Evolutionary conservation across 345 rosid genomes (phyloP).

Genomic region (Sapria himalayana): DNA sequence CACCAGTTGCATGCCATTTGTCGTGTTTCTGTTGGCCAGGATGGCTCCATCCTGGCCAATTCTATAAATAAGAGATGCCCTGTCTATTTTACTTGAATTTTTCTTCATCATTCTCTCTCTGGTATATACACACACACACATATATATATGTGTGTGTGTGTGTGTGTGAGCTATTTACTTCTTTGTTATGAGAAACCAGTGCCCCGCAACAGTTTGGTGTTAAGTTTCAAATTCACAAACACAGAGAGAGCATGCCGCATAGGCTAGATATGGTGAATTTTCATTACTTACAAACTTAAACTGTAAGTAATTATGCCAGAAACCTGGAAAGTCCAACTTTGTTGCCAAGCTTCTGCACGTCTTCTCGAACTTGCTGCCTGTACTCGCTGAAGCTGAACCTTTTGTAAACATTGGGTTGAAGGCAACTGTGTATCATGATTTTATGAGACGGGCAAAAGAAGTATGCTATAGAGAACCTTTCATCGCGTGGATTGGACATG

Average conservation of each 20-base stretch:
- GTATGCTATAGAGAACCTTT: conserved; percentile 79
- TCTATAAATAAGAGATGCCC: conserved; percentile 41
- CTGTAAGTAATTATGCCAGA: too few species aligned
- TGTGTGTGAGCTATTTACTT: too few species aligned
- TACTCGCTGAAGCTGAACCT: conserved; percentile 58
- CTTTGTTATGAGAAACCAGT: too few species aligned
- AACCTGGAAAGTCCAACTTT: conserved; percentile 80
- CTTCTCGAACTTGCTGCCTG: conserved; percentile 57
- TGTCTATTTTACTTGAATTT: conserved; percentile 47
- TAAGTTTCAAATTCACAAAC: too few species aligned
- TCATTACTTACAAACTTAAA: too few species aligned
- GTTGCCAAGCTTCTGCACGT: conserved; percentile 47
- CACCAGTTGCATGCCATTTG: conserved; percentile 56
- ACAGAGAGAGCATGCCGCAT: too few species aligned
- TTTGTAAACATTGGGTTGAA: conserved; percentile 27
- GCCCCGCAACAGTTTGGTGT: too few species aligned
- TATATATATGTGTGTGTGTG: too few species aligned
- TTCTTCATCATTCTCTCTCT: background rate
- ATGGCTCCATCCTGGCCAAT: conserved; percentile 34
- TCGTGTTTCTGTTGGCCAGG: conserved; percentile 29
- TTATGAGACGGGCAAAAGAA: conserved; percentile 76
- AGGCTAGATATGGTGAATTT: too few species aligned
- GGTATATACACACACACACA: too few species aligned
- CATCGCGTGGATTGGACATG: conserved; percentile 40
- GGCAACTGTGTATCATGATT: conserved; percentile 32